Conservation (phyloP, 2,329 filamentous ascomycete species). For the Aureobasidium sp. region DNA sequence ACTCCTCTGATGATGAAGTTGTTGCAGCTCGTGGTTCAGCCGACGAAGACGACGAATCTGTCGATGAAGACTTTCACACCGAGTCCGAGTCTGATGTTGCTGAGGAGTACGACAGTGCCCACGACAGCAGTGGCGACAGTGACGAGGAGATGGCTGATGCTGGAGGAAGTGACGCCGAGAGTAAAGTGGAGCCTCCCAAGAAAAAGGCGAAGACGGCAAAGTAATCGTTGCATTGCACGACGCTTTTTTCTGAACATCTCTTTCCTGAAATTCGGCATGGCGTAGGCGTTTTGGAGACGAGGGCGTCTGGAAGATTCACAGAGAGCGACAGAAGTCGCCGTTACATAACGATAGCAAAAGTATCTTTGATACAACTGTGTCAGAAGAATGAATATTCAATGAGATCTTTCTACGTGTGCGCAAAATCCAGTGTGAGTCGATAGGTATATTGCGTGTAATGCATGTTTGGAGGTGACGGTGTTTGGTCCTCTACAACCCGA, state of each 20-base stretch:
- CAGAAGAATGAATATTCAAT: background rate
- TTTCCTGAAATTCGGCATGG: background rate
- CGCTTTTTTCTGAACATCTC: background rate
- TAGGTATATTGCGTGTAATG: no score
- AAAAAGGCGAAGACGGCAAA: constrained; percentile 53
- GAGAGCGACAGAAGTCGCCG: background rate
- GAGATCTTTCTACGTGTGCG: no score
- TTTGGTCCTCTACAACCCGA: no score
- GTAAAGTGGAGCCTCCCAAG: constrained; percentile 52
- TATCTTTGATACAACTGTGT: background rate
- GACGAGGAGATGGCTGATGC: constrained; percentile 60
- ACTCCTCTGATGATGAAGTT: constrained; percentile 70
- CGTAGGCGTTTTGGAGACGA: constrained; percentile 9
- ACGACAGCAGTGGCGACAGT: constrained; percentile 74
- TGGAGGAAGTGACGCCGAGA: constrained; percentile 45
- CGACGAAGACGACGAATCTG: constrained; percentile 91
- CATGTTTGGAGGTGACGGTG: no score
- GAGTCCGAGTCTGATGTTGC: constrained; percentile 92
- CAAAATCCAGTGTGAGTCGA: no score
- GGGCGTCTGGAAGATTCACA: background rate
- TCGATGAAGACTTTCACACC: constrained; percentile 91
- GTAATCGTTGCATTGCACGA: background rate
- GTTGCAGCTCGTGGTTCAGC: constrained; percentile 78
- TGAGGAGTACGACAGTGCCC: constrained; percentile 88
- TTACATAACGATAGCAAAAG: background rate